A percentile compares a stretch with the other conserved stretches of the same genome.
These are phyloP conservation scores for Globisporangium nunn DNA, from an alignment of 352 stramenopile genomes.

Conservation along the genomic window DNA sequence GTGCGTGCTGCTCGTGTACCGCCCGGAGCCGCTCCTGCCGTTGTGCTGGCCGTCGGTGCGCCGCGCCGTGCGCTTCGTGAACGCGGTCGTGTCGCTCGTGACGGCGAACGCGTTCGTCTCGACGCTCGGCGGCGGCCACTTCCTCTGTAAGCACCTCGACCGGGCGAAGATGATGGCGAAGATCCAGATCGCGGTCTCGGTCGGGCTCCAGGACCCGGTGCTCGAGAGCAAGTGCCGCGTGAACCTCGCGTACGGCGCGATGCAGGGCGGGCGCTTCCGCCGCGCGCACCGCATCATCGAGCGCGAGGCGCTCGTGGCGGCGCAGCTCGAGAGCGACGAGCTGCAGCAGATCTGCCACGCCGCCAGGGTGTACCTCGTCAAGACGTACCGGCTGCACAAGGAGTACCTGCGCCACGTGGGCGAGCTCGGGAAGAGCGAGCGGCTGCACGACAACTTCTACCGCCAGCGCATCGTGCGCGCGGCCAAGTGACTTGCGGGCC, in stretches of 20 bases:
- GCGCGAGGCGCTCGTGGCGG: constrained; percentile 34
- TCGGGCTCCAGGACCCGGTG: constrained; percentile 62
- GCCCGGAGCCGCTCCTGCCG: constrained; percentile 33
- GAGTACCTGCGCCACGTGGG: constrained; percentile 31
- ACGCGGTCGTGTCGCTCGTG: constrained; percentile 65
- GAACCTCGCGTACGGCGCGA: constrained; percentile 75
- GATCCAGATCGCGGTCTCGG: constrained; percentile 72
- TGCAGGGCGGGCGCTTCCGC: constrained; percentile 59
- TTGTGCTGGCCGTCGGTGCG: constrained; percentile 59
- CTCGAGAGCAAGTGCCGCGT: constrained; percentile 80
- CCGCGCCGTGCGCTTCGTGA: constrained; percentile 55
- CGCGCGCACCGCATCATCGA: constrained; percentile 45
- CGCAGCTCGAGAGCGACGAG: constrained; percentile 43
- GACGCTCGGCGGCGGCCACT: constrained; percentile 73
- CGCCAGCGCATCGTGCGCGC: constrained; percentile 64
- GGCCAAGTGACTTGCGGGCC: constrained; percentile 26
- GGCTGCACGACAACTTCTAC: constrained; percentile 74
- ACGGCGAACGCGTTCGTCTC: constrained; percentile 83
- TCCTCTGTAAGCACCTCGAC: constrained; percentile 66
- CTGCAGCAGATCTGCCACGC: constrained; percentile 54
- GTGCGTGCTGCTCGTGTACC: constrained; percentile 38
- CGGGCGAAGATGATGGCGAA: constrained; percentile 69
- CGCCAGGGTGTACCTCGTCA: constrained; percentile 56
- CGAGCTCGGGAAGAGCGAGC: constrained; percentile 15
- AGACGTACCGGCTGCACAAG: constrained; percentile 55